Evolutionary conservation across 2,329 filamentous ascomycete species (phyloP).

Genomic region (Neoascochyta sp.): DNA sequence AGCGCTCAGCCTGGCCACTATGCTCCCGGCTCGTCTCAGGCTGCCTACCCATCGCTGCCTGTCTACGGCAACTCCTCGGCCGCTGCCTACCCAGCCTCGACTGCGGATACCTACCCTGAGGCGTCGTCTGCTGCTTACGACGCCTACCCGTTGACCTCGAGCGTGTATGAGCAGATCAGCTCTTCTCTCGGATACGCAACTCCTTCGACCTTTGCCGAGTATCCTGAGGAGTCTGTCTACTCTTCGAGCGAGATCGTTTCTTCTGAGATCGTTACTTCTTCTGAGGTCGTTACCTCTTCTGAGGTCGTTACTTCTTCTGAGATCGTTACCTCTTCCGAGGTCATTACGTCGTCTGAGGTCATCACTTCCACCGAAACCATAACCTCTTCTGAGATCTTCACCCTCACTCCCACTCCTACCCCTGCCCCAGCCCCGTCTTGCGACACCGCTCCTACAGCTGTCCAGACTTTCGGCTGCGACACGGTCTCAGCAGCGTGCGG

Average conservation of each 20-base stretch:
- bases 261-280: conserved; percentile 2
- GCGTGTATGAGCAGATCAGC: conserved; percentile 8
- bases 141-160: conserved; percentile 6
- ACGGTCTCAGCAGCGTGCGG: conserved; percentile 7
- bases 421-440: conserved; percentile 7
- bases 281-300: no score
- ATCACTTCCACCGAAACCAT: no score
- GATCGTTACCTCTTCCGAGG: conserved; percentile 1
- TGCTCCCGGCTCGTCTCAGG: not conserved
- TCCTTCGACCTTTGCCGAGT: conserved; percentile 2
- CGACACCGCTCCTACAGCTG: conserved; percentile 8
- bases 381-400: conserved; percentile 7
- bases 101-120: conserved; percentile 2
- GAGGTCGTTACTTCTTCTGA: no score
- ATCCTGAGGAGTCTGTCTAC: conserved; percentile 1
- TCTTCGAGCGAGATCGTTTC: conserved; percentile 2
- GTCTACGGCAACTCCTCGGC: conserved; percentile 1
- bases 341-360: conserved; percentile 1
- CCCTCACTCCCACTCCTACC: conserved; percentile 3
- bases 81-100: conserved; percentile 1
- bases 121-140: conserved; percentile 4
- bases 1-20: conserved; percentile 1
- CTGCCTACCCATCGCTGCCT: conserved; percentile 1
- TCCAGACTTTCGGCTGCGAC: conserved; percentile 7
- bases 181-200: conserved; percentile 4